These are phyloP conservation scores for Escovopsis sp. DNA, from an alignment of 2,329 filamentous ascomycete genomes.

Conservation along the genomic window DNA sequence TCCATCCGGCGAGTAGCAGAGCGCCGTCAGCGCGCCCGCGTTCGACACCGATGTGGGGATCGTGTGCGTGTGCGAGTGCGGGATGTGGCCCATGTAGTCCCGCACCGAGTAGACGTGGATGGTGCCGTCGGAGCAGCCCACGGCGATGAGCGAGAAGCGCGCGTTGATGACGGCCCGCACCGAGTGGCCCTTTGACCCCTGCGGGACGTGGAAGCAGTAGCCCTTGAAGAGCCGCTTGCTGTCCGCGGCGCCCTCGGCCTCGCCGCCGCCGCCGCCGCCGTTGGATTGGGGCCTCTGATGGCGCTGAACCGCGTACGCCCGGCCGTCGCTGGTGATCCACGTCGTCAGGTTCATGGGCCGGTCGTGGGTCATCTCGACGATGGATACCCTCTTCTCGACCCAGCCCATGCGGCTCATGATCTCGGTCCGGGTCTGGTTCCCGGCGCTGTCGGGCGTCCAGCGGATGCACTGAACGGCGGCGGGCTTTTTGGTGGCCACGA, in stretches of 20 bases:
- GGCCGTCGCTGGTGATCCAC: slow-evolving; percentile 81
- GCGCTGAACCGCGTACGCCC: slow-evolving; percentile 81
- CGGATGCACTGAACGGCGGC: slow-evolving; percentile 93
- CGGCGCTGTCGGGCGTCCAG: slow-evolving; percentile 73
- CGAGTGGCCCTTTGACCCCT: slow-evolving; percentile 44
- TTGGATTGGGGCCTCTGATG: slow-evolving; percentile 26
- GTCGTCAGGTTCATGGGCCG: slow-evolving; percentile 90
- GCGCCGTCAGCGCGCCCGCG: slow-evolving; percentile 56
- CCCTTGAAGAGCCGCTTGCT: slow-evolving; percentile 67
- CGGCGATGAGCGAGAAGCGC: slow-evolving; percentile 80
- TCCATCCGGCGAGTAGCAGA: slow-evolving; percentile 86
- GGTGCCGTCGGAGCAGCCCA: slow-evolving; percentile 66
- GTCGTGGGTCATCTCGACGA: slow-evolving; percentile 82
- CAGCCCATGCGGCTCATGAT: slow-evolving; percentile 76
- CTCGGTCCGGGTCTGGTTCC: slow-evolving; percentile 81
- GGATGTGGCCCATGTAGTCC: slow-evolving; percentile 88
- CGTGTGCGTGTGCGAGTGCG: slow-evolving; percentile 64
- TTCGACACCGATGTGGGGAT: slow-evolving; percentile 51
- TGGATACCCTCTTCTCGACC: slow-evolving; percentile 61
- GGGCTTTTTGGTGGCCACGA: slow-evolving; percentile 83
- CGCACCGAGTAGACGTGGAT: slow-evolving; percentile 84
- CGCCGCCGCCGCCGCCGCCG: slow-evolving; percentile 24
- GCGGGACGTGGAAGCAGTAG: slow-evolving; percentile 74
- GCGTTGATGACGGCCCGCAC: slow-evolving; percentile 77
- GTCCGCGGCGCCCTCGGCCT: slow-evolving; percentile 30